Conservation (phyloP, 2,329 filamentous ascomycete species). For the Colletotrichum aenigma region DNA sequence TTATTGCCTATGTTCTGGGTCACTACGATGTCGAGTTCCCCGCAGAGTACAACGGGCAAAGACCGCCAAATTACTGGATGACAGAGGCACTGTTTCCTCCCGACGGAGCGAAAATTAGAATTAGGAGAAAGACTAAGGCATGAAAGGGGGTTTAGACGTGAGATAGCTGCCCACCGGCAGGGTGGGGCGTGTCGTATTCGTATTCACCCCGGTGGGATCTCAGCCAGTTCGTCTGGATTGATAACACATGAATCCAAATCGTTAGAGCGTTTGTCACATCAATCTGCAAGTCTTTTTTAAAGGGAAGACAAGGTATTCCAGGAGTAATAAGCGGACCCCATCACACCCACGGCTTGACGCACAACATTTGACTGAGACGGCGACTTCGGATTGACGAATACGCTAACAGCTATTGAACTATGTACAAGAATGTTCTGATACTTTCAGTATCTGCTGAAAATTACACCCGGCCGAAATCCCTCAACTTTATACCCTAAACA, state of each 20-base stretch:
- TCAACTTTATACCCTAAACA: conserved; percentile 25
- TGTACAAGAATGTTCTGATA: background rate
- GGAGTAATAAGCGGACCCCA: background rate
- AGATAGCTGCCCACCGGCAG: background rate
- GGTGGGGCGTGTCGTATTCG: background rate
- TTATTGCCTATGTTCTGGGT: conserved; percentile 19
- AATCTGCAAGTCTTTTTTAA: background rate
- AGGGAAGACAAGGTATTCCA: background rate
- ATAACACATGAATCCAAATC: background rate
- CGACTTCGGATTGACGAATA: background rate
- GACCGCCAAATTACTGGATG: conserved; percentile 16
- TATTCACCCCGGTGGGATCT: background rate
- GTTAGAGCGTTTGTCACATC: background rate
- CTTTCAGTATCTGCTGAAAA: background rate
- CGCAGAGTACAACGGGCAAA: conserved; percentile 11
- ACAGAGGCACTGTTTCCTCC: conserved; percentile 15
- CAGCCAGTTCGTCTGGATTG: background rate
- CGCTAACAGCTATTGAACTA: background rate
- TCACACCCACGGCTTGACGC: background rate
- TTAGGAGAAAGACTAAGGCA: background rate
- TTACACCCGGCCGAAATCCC: background rate
- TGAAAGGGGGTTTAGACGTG: background rate
- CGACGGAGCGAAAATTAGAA: background rate
- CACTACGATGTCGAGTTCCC: conserved; percentile 21
- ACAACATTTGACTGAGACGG: background rate